A percentile compares a stretch with the other conserved stretches of the same genome.
Evolutionary conservation across 805 yeast species (phyloP).

Genomic region (Yamadazyma sp.): DNA sequence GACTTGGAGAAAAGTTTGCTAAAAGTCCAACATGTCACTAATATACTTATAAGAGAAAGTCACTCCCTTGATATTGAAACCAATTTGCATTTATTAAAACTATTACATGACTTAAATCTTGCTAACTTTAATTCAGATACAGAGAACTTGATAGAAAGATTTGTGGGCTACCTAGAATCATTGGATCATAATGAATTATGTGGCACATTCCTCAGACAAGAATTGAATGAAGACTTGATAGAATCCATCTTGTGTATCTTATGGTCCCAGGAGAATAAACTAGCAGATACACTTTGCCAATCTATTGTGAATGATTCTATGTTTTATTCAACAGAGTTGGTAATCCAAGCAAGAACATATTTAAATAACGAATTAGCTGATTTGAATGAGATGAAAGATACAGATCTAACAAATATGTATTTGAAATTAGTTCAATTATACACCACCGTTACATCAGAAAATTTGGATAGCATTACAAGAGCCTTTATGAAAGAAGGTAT

Average conservation of each 20-base stretch:
- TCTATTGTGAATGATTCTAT: constrained; percentile 4
- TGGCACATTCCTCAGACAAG: constrained; percentile 7
- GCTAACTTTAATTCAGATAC: not conserved
- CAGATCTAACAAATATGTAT: constrained; percentile 14
- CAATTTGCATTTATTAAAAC: constrained; percentile 1
- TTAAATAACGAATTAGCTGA: constrained; percentile 1
- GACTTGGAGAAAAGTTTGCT: constrained; percentile 24
- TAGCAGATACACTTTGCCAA: constrained; percentile 1
- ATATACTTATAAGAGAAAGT: not conserved
- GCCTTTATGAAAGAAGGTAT: constrained; percentile 11
- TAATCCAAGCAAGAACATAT: constrained; percentile 10
- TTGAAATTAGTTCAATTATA: constrained; percentile 17
- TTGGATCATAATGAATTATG: not conserved
- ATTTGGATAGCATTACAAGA: not conserved
- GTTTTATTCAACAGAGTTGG: constrained; percentile 7
- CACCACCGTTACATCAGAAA: not conserved
- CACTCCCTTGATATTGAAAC: constrained; percentile 1
- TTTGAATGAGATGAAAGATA: constrained; percentile 3
- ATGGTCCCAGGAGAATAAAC: not conserved
- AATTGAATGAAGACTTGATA: constrained; percentile 2
- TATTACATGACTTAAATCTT: constrained; percentile 4
- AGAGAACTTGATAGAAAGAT: not conserved
- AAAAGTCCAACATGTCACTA: constrained; percentile 6
- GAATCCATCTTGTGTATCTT: constrained; percentile 1
- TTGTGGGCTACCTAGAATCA: constrained; percentile 1